phyloP scores from a whole-genome alignment of 768 basidiomycete genomes.

The Lactarius deliciosus region DNA sequence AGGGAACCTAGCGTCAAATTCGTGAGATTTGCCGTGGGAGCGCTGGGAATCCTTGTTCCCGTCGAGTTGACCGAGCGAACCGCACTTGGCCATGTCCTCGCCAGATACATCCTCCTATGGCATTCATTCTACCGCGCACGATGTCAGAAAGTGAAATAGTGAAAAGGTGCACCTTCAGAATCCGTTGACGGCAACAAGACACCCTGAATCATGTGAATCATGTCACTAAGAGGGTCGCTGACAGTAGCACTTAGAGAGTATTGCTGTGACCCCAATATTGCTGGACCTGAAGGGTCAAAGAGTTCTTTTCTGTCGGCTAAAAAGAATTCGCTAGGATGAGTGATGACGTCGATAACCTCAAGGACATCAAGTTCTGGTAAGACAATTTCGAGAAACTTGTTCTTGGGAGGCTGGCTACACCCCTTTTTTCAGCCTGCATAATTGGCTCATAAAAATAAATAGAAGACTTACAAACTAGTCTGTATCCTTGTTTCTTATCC shows the following conservation, averaged over 20 bases:
- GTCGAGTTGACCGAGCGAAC: not conserved
- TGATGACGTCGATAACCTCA: not conserved
- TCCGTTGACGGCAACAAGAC: not conserved
- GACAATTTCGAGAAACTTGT: not conserved
- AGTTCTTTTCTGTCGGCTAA: not conserved
- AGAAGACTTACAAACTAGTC: not conserved
- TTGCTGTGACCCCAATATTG: not conserved
- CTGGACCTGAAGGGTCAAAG: not conserved
- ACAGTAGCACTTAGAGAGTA: not conserved
- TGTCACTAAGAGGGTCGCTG: not conserved
- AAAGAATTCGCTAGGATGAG: not conserved
- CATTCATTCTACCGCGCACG: not conserved
- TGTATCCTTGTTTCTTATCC: not conserved
- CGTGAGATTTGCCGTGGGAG: not conserved
- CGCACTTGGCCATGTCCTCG: not conserved
- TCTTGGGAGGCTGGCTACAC: not conserved
- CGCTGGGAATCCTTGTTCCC: not conserved
- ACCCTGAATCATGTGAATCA: not conserved
- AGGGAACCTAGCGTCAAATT: not conserved
- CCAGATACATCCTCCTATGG: not conserved
- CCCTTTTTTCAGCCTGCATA: not conserved
- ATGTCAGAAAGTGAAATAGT: not conserved
- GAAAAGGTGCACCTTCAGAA: not conserved
- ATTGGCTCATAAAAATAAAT: not conserved
- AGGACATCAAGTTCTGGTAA: not conserved